phyloP scores from a whole-genome alignment of 1,284 basidiomycete species.

The Athelia sp. region DNA sequence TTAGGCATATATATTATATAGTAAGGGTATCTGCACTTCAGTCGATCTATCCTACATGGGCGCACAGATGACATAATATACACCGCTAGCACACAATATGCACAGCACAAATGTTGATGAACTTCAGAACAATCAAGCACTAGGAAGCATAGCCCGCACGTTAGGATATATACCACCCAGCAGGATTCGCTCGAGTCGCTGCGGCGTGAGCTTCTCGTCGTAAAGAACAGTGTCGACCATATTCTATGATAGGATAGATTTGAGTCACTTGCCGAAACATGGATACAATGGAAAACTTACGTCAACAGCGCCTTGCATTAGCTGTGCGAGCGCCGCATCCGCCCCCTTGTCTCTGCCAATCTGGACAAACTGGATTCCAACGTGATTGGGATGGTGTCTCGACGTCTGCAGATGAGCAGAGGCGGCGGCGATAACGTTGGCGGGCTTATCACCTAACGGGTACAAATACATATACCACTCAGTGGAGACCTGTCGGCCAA shows the following conservation, averaged over 20 bases:
- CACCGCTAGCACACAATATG: too few species aligned
- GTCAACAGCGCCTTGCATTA: constrained; percentile 11
- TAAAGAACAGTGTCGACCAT: constrained; percentile 5
- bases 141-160: constrained; percentile 1
- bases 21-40: too few species aligned
- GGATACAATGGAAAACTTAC: constrained; percentile 14
- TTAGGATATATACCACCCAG: constrained; percentile 3
- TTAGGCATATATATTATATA: too few species aligned
- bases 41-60: too few species aligned
- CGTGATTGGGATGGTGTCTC: constrained; percentile 11
- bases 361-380: constrained; percentile 30
- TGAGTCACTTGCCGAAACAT: too few species aligned
- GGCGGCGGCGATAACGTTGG: background rate
- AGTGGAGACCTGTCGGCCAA: too few species aligned
- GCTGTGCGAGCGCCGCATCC: constrained; percentile 15
- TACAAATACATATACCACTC: too few species aligned
- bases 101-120: too few species aligned
- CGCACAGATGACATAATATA: too few species aligned
- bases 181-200: constrained; percentile 2
- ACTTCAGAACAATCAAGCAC: too few species aligned
- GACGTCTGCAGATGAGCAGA: constrained; percentile 4
- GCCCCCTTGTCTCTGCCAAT: constrained; percentile 23
- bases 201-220: background rate
- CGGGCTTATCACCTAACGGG: constrained; percentile 2
- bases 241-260: too few species aligned